Evolutionary conservation across 2,329 filamentous ascomycete species (phyloP).

Genomic region (Cordyceps javanica): DNA sequence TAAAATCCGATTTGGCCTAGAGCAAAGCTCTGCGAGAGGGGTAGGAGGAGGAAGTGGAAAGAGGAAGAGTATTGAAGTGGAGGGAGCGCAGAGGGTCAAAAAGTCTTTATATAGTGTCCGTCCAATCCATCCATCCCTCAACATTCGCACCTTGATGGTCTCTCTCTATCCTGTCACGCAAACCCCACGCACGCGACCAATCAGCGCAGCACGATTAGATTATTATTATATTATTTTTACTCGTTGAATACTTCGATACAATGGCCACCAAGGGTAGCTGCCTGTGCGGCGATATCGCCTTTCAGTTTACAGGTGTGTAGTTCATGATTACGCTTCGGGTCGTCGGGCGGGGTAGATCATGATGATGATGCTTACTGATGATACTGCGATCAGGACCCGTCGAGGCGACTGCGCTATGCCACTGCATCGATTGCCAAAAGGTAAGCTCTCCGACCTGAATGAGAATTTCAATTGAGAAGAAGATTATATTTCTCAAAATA

Average conservation of each 20-base stretch:
- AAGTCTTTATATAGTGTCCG: constrained; percentile 3
- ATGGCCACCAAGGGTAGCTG: constrained; percentile 27
- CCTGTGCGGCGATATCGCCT: constrained; percentile 30
- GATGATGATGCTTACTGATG: background rate
- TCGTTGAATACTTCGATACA: background rate
- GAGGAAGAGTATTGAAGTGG: too few species aligned
- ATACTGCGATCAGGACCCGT: constrained; percentile 32
- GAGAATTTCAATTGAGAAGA: too few species aligned
- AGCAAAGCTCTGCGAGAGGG: background rate
- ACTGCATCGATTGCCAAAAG: constrained; percentile 51
- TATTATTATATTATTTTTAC: background rate
- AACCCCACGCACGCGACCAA: background rate
- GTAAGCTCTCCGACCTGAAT: too few species aligned
- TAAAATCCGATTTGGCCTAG: too few species aligned
- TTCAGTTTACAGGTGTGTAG: constrained; percentile 27
- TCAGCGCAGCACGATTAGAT: background rate
- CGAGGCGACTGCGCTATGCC: constrained; percentile 40
- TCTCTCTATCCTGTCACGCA: background rate
- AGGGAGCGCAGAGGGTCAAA: too few species aligned
- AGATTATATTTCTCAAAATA: background rate
- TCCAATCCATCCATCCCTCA: too few species aligned
- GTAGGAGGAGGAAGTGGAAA: background rate
- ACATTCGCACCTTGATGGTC: constrained; percentile 7
- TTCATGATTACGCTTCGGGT: too few species aligned
- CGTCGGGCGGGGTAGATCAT: background rate